Evolutionary conservation across 345 rosid genomes (phyloP).

Genomic region (Turnera subulata): DNA sequence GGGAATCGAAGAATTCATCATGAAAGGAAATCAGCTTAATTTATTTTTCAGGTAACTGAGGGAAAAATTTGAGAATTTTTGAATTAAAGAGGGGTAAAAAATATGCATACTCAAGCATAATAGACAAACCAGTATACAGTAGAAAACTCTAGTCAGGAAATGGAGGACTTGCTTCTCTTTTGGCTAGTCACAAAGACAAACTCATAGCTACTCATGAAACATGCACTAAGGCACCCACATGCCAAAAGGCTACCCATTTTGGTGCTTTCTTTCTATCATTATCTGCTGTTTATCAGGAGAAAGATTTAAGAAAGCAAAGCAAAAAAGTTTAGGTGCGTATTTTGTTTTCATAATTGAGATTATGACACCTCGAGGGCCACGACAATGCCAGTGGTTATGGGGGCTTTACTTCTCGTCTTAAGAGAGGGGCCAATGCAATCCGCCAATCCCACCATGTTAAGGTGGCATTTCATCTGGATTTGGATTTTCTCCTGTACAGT

Average conservation of each 20-base stretch:
- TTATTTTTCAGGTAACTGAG: no score
- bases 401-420: neutral
- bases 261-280: conserved; percentile 18
- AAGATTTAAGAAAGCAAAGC: neutral
- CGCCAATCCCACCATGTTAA: conserved; percentile 5
- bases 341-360: conserved; percentile 20
- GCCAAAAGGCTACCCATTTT: conserved; percentile 21
- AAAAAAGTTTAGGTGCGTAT: neutral
- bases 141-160: neutral
- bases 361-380: conserved; percentile 17
- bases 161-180: neutral
- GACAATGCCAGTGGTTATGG: conserved; percentile 2
- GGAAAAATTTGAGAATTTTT: no score
- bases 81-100: no score
- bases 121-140: no score
- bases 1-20: no score
- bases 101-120: no score
- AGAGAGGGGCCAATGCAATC: conserved; percentile 2
- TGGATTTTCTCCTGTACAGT: no score
- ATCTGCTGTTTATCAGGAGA: conserved; percentile 6
- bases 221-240: conserved; percentile 10
- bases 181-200: neutral
- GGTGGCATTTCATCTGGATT: no score
- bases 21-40: no score
- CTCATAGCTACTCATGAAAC: conserved; percentile 14